Conservation (phyloP, 176 grass and related monocot species). For the Aegilops sharonensis region DNA sequence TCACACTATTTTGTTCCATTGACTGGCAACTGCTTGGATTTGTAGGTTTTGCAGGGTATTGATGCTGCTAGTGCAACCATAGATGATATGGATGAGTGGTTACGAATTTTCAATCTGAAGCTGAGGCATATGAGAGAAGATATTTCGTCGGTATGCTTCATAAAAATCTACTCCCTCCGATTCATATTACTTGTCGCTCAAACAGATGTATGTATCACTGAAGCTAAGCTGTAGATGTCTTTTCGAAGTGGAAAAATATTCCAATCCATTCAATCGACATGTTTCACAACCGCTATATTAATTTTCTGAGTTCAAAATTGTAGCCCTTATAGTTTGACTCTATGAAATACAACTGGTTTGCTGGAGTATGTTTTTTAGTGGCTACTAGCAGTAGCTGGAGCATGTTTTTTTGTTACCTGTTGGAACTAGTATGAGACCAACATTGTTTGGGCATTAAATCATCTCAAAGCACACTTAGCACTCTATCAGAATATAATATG, state of each 20-base stretch:
- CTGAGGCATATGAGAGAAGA: conserved; percentile 99
- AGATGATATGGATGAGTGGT: conserved; percentile 98
- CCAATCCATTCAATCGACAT: not conserved
- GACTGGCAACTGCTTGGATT: conserved; percentile 32
- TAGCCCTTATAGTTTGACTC: not conserved
- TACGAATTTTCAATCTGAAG: conserved; percentile 94
- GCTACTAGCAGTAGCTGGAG: not conserved
- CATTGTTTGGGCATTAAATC: not conserved
- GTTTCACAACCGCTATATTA: not conserved
- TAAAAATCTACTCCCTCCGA: not conserved
- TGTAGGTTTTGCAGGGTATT: conserved; percentile 85
- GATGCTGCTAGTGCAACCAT: conserved; percentile 69
- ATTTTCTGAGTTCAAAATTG: conserved; percentile 11
- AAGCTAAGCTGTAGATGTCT: not conserved
- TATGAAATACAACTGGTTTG: not conserved
- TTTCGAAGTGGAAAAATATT: not conserved
- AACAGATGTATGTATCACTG: no score
- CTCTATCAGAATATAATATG: not conserved
- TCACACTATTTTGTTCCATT: conserved; percentile 21
- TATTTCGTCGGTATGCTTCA: conserved; percentile 82
- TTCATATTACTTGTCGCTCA: no score
- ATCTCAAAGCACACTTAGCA: not conserved
- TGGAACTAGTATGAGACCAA: not conserved
- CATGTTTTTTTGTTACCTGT: not conserved
- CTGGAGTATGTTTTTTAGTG: not conserved